Evolutionary conservation across 164 flowering plant genomes (phyloP).

Genomic region (Vitis cinerea): DNA sequence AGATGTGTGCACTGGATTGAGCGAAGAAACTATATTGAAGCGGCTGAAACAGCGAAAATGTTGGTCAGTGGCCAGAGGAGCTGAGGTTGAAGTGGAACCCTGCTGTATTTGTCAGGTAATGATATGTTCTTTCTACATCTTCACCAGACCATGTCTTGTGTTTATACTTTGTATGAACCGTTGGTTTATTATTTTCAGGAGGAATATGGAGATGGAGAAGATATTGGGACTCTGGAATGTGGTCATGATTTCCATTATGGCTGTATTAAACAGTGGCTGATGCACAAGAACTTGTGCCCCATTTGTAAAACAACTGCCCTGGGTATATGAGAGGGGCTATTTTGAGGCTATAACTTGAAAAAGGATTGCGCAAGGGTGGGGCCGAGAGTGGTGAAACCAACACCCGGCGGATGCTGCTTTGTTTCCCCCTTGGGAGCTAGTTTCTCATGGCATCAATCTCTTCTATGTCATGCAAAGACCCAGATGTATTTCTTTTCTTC

Average conservation of each 20-base stretch:
- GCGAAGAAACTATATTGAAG: constrained; percentile 51
- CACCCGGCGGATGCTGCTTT: neutral
- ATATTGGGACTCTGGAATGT: constrained; percentile 69
- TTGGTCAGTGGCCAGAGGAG: constrained; percentile 7
- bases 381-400: neutral
- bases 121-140: neutral
- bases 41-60: constrained; percentile 46
- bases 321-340: constrained; percentile 21
- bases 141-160: neutral
- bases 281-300: constrained; percentile 80
- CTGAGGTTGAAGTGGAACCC: constrained; percentile 54
- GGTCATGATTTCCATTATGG: constrained; percentile 73
- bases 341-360: neutral
- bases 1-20: constrained; percentile 70
- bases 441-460: neutral
- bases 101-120: constrained; percentile 84
- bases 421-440: constrained; percentile 7
- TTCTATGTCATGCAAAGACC: neutral
- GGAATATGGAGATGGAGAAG: constrained; percentile 73
- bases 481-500: neutral
- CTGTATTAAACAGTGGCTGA: constrained; percentile 80
- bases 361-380: no score
- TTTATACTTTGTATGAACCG: neutral
- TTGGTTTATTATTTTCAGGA: constrained; percentile 46
- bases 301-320: constrained; percentile 80